phyloP scores from a whole-genome alignment of 257 asterid species.

The Linderniella brevidens region DNA sequence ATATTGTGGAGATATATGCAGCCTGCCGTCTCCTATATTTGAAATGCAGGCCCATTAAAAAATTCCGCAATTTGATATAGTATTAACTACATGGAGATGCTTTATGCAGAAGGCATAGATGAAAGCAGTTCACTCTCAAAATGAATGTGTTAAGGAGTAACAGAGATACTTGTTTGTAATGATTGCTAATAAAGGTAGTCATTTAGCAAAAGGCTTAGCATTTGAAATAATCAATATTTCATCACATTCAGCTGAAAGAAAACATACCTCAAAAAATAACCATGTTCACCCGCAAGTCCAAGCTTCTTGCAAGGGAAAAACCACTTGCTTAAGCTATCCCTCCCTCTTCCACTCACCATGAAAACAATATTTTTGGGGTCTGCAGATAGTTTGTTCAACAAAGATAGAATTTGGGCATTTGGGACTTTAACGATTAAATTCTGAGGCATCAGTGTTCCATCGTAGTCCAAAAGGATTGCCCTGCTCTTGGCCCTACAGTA shows the following conservation, averaged over 20 bases:
- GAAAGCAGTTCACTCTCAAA: too few species aligned
- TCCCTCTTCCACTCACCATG: slow-evolving; percentile 88
- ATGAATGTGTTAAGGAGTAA: too few species aligned
- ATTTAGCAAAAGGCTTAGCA: too few species aligned
- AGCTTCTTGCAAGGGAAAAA: slow-evolving; percentile 61
- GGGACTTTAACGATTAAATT: slow-evolving; percentile 67
- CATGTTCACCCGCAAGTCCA: slow-evolving; percentile 94
- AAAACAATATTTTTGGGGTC: slow-evolving; percentile 51
- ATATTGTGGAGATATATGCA: too few species aligned
- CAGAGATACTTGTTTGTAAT: too few species aligned
- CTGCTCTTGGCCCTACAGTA: slow-evolving; percentile 48
- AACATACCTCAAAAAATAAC: slow-evolving; percentile 64
- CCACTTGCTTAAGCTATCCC: slow-evolving; percentile 68
- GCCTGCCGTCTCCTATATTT: too few species aligned
- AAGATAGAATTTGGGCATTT: slow-evolving; percentile 50
- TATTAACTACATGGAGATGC: too few species aligned
- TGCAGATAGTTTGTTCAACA: slow-evolving; percentile 48
- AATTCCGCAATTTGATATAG: too few species aligned
- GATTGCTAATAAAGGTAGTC: too few species aligned
- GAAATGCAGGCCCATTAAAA: too few species aligned
- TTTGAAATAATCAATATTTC: neutral
- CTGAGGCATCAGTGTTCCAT: slow-evolving; percentile 90
- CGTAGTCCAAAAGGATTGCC: slow-evolving; percentile 84
- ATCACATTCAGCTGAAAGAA: too few species aligned
- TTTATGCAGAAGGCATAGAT: too few species aligned